A percentile compares a stretch with the other conserved stretches of the same genome.
Evolutionary conservation across 306 rosid species (phyloP).

Genomic region (Malus orientalis): DNA sequence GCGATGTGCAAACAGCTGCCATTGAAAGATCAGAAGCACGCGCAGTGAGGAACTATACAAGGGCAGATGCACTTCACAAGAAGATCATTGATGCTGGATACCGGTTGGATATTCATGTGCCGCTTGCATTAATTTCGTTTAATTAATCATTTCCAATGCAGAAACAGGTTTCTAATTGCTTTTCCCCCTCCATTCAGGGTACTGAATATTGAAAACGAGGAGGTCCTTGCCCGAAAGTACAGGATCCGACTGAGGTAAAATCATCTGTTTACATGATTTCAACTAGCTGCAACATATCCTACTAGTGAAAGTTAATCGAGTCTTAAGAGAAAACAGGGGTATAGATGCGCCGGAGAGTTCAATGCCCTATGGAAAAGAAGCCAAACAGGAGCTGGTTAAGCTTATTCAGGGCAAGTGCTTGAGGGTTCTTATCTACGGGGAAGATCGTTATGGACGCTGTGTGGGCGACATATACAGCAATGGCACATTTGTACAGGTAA

Average conservation of each 20-base stretch:
- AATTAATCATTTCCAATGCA: background rate
- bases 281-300: background rate
- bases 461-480: slow-evolving; percentile 74
- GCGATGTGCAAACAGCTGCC: slow-evolving; percentile 43
- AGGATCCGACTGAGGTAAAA: slow-evolving; percentile 83
- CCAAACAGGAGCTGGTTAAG: slow-evolving; percentile 54
- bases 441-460: slow-evolving; percentile 77
- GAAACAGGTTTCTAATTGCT: background rate
- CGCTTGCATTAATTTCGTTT: background rate
- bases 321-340: slow-evolving; percentile 46
- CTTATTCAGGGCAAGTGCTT: slow-evolving; percentile 61
- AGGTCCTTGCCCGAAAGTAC: slow-evolving; percentile 66
- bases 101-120: slow-evolving; percentile 32
- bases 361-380: slow-evolving; percentile 86
- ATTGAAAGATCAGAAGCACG: slow-evolving; percentile 55
- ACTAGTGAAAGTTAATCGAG: background rate
- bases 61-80: slow-evolving; percentile 67
- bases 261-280: background rate
- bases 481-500: slow-evolving; percentile 70
- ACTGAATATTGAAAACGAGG: slow-evolving; percentile 42
- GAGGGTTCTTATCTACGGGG: slow-evolving; percentile 63
- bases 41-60: slow-evolving; percentile 27
- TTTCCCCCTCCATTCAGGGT: slow-evolving; percentile 34
- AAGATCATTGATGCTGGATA: slow-evolving; percentile 72
- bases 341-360: slow-evolving; percentile 80